These are phyloP conservation scores for Caloboletus inedulis DNA, from an alignment of 1,284 basidiomycete genomes.

Conservation along the genomic window DNA sequence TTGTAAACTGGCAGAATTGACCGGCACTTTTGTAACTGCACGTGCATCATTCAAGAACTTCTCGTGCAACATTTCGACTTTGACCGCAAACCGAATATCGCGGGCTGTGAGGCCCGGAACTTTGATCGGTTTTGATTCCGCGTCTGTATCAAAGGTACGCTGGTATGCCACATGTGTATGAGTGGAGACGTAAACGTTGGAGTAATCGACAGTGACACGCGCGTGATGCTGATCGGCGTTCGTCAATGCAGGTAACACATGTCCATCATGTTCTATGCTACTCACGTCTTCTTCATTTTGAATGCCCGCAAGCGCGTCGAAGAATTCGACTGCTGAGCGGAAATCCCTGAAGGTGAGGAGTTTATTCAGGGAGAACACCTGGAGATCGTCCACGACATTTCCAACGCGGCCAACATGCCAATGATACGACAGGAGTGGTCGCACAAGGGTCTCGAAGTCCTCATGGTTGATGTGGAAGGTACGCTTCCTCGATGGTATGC, in stretches of 20 bases:
- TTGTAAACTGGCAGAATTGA: constrained; percentile 10
- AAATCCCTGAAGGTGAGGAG: constrained; percentile 28
- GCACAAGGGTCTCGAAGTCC: constrained; percentile 34
- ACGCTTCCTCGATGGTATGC: constrained; percentile 25
- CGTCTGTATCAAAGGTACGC: constrained; percentile 8
- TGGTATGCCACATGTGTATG: constrained; percentile 39
- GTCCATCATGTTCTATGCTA: background rate
- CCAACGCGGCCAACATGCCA: constrained; percentile 33
- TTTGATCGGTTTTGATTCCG: constrained; percentile 15
- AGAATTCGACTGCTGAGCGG: constrained; percentile 28
- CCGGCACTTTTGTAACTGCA: constrained; percentile 23
- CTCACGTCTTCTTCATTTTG: constrained; percentile 35
- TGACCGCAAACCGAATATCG: constrained; percentile 50
- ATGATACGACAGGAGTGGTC: constrained; percentile 32
- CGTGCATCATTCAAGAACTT: constrained; percentile 23
- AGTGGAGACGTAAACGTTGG: constrained; percentile 27
- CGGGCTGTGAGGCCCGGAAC: constrained; percentile 47
- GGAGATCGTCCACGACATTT: constrained; percentile 2
- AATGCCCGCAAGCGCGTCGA: constrained; percentile 26
- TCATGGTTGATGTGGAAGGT: constrained; percentile 30
- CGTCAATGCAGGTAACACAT: constrained; percentile 5
- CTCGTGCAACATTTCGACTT: constrained; percentile 24
- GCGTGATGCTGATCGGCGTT: constrained; percentile 27
- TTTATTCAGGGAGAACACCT: constrained; percentile 25
- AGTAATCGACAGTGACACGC: constrained; percentile 27